Evolutionary conservation across 2,329 filamentous ascomycete species (phyloP).

Genomic region (Ilyonectria mors-panacis): DNA sequence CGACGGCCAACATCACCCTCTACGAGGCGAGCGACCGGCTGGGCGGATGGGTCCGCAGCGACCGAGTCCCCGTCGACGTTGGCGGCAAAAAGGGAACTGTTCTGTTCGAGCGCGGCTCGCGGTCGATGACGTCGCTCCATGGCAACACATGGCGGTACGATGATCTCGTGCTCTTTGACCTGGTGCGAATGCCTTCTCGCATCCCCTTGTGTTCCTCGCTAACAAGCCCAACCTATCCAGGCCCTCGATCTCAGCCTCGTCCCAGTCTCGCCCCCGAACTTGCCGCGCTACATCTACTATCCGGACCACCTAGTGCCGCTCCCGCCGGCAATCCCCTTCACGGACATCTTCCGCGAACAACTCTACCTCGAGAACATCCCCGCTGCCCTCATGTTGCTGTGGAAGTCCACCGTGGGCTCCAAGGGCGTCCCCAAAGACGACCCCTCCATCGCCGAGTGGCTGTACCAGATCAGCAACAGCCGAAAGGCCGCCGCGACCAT

Average conservation of each 20-base stretch:
- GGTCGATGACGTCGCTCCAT: constrained; percentile 75
- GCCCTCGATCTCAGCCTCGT: constrained; percentile 54
- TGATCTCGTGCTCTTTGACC: constrained; percentile 76
- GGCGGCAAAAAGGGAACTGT: constrained; percentile 71
- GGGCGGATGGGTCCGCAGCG: constrained; percentile 88
- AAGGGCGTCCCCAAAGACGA: constrained; percentile 47
- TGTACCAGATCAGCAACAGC: constrained; percentile 50
- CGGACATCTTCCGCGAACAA: constrained; percentile 49
- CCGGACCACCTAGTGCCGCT: constrained; percentile 75
- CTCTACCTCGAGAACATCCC: constrained; percentile 52
- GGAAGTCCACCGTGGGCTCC: constrained; percentile 39
- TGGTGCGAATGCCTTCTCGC: constrained; percentile 69
- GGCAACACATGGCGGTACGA: constrained; percentile 63
- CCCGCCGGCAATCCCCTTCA: constrained; percentile 49
- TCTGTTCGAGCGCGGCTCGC: constrained; percentile 86
- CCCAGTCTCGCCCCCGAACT: constrained; percentile 65
- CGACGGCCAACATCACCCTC: constrained; percentile 79
- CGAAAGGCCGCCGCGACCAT: constrained; percentile 76
- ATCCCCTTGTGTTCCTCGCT: constrained; percentile 15
- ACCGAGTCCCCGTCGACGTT: constrained; percentile 69
- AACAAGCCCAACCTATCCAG: constrained; percentile 45
- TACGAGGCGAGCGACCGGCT: constrained; percentile 80
- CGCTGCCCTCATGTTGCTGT: constrained; percentile 46
- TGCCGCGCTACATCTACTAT: constrained; percentile 85
- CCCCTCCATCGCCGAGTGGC: constrained; percentile 56